These are phyloP conservation scores for Tillandsia fasciculata DNA, from an alignment of 176 grass and related monocot genomes.

Conservation along the genomic window DNA sequence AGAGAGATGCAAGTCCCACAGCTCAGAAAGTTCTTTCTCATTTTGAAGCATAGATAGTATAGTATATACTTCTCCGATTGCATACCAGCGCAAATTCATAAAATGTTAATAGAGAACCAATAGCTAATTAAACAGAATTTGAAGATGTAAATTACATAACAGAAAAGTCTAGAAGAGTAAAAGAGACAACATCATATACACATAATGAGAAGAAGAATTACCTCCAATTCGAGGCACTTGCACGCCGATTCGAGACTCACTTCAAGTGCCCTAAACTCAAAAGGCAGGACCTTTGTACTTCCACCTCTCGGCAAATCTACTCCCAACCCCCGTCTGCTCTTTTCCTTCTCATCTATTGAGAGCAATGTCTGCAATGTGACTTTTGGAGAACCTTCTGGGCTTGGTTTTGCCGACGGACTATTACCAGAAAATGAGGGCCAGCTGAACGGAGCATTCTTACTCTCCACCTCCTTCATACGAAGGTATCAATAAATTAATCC, in stretches of 20 bases:
- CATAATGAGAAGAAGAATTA: constrained; percentile 6
- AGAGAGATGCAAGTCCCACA: too few relatives aligned
- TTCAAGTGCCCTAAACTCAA: constrained; percentile 91
- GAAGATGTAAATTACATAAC: background rate
- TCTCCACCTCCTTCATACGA: background rate
- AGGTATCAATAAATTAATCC: too few relatives aligned
- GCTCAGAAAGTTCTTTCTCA: background rate
- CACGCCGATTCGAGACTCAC: constrained; percentile 95
- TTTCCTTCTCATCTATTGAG: constrained; percentile 30
- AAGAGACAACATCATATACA: background rate
- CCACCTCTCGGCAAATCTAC: constrained; percentile 42
- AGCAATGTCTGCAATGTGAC: constrained; percentile 34
- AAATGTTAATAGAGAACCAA: background rate
- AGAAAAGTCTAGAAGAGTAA: background rate
- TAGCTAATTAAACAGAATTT: too few relatives aligned
- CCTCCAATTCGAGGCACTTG: constrained; percentile 85
- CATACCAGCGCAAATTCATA: background rate
- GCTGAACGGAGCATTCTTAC: background rate
- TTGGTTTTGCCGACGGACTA: constrained; percentile 20
- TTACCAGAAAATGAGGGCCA: constrained; percentile 27
- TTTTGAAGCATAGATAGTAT: background rate
- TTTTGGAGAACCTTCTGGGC: constrained; percentile 22
- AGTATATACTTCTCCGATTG: too few relatives aligned
- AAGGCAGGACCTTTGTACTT: constrained; percentile 65
- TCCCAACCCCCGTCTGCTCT: constrained; percentile 27